Conservation (phyloP, 768 basidiomycete genomes). For the Mycena pura region DNA sequence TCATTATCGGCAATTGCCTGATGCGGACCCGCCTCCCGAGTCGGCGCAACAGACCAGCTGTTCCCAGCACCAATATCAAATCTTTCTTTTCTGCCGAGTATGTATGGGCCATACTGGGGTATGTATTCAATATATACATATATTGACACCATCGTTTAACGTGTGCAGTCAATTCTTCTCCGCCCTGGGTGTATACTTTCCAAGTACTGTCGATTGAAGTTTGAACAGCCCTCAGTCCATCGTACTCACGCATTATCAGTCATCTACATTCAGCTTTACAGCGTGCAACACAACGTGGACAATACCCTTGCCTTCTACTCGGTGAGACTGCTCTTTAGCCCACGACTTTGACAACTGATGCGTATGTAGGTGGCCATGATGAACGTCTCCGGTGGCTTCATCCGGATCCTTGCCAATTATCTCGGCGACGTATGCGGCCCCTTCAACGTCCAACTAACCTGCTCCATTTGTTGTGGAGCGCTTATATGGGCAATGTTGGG, state of each 20-base stretch:
- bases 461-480: not conserved
- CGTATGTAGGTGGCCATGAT: not conserved
- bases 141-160: too few species aligned
- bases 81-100: not conserved
- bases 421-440: not conserved
- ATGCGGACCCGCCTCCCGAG: not conserved
- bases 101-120: not conserved
- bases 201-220: too few species aligned
- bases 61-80: not conserved
- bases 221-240: too few species aligned
- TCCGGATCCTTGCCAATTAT: not conserved
- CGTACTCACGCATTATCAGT: too few species aligned
- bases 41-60: not conserved
- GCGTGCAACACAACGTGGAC: not conserved
- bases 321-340: not conserved
- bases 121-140: not conserved
- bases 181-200: not conserved
- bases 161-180: not conserved
- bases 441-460: not conserved
- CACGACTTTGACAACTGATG: not conserved
- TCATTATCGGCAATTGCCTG: not conserved
- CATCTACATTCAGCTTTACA: slow-evolving; percentile 6
- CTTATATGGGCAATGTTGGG: slow-evolving; percentile 1
- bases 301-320: slow-evolving; percentile 3
- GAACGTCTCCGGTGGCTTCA: slow-evolving; percentile 1